Conservation (phyloP, 768 basidiomycete species). For the Agrocybe pediades region DNA sequence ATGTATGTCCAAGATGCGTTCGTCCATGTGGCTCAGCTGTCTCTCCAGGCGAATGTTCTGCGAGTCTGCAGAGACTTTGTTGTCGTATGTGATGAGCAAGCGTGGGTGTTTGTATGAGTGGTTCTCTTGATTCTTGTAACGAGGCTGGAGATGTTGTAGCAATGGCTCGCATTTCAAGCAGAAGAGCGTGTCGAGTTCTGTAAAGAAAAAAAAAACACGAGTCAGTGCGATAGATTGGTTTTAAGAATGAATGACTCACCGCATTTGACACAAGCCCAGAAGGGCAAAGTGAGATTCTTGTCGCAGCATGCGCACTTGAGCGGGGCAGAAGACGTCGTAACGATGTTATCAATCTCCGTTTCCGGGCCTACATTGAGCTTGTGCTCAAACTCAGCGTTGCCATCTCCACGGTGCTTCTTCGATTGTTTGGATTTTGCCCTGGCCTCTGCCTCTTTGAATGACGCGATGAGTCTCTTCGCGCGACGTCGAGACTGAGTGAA, state of each 20-base stretch:
- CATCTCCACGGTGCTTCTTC: neutral
- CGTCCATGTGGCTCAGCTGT: neutral
- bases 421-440: neutral
- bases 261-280: conserved; percentile 7
- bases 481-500: neutral
- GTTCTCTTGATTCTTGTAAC: neutral
- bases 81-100: neutral
- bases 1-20: neutral
- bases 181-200: neutral
- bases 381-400: neutral
- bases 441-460: conserved; percentile 1
- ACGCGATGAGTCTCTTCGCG: neutral
- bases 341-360: neutral
- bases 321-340: neutral
- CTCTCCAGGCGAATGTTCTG: neutral
- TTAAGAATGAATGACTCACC: conserved; percentile 1
- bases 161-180: neutral
- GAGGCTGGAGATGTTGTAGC: neutral
- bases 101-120: neutral
- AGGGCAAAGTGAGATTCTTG: conserved; percentile 1
- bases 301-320: conserved; percentile 7
- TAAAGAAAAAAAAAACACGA: neutral
- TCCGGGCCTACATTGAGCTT: neutral
- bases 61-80: neutral
- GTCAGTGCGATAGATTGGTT: neutral